Conservation (phyloP, 176 grass and related monocot species). For the bread wheat (Triticum aestivum) region DNA sequence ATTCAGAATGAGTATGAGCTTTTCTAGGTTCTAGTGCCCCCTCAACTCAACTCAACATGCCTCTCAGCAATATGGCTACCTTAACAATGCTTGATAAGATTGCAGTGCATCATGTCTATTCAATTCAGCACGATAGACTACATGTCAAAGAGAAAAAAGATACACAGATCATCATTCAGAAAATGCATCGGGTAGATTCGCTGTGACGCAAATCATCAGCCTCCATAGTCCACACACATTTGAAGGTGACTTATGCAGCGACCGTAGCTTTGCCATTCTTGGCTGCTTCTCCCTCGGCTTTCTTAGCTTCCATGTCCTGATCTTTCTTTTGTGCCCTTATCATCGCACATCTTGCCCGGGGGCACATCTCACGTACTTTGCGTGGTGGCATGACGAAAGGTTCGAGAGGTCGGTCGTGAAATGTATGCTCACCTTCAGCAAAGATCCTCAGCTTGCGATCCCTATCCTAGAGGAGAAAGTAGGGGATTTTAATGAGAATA, state of each 20-base stretch:
- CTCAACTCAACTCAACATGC: neutral
- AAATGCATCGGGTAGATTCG: neutral
- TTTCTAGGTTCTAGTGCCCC: constrained; percentile 1
- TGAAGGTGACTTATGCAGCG: constrained; percentile 16
- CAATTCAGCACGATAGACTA: neutral
- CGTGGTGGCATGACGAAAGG: constrained; percentile 68
- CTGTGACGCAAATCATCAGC: neutral
- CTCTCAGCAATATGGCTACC: neutral
- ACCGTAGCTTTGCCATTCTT: constrained; percentile 31
- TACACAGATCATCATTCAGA: neutral
- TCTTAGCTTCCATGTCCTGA: constrained; percentile 36
- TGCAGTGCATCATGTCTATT: neutral
- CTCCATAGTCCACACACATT: constrained; percentile 1
- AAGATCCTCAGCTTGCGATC: constrained; percentile 90
- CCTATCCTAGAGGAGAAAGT: constrained; percentile 37
- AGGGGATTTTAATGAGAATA: neutral
- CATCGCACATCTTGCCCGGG: constrained; percentile 65
- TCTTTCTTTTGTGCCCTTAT: constrained; percentile 84
- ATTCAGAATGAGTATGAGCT: neutral
- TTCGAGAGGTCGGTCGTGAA: constrained; percentile 62
- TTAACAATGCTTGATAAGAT: too few relatives aligned
- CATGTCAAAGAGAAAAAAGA: constrained; percentile 1
- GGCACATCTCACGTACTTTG: constrained; percentile 71
- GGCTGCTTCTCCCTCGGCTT: constrained; percentile 41
- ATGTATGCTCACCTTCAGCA: constrained; percentile 61